Evolutionary conservation across 106 monocot genomes (phyloP).

Genomic region (Amphibolis antarctica): DNA sequence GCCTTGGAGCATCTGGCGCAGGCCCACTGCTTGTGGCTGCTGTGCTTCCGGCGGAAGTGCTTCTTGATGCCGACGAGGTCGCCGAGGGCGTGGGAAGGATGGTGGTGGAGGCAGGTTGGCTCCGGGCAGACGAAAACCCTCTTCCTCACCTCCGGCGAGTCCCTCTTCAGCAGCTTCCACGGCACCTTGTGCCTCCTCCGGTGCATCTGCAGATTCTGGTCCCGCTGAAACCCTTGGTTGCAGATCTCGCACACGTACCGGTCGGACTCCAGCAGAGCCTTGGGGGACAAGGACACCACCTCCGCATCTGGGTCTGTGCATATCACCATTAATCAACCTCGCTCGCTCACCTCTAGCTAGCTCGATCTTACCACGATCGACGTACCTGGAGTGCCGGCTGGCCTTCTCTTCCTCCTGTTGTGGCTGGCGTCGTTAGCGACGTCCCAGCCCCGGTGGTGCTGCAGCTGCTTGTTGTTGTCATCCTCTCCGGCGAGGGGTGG

Average conservation of each 20-base stretch:
- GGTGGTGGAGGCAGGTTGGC: slow-evolving; percentile 79
- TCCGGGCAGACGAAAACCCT: slow-evolving; percentile 94
- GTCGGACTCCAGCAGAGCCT: slow-evolving; percentile 83
- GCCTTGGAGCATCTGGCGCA: slow-evolving; percentile 69
- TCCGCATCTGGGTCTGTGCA: slow-evolving; percentile 88
- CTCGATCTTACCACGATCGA: background rate
- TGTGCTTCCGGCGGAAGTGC: slow-evolving; percentile 84
- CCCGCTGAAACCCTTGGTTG: slow-evolving; percentile 85
- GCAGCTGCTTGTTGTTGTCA: background rate
- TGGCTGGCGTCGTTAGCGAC: slow-evolving; percentile 9
- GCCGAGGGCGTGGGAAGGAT: slow-evolving; percentile 76
- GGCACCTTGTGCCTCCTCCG: slow-evolving; percentile 90
- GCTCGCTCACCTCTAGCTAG: background rate
- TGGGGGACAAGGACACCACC: slow-evolving; percentile 78
- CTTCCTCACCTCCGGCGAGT: slow-evolving; percentile 35
- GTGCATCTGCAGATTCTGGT: slow-evolving; percentile 99
- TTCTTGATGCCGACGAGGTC: slow-evolving; percentile 98
- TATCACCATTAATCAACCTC: background rate
- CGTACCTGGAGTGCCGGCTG: slow-evolving; percentile 69
- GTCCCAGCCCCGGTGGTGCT: background rate
- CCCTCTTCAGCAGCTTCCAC: slow-evolving; percentile 83
- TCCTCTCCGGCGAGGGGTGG: background rate
- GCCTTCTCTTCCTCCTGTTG: slow-evolving; percentile 38
- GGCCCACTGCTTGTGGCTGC: slow-evolving; percentile 60
- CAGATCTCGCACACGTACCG: slow-evolving; percentile 96